Conservation (phyloP, 2,329 filamentous ascomycete species). For the Kalmusia sp. region DNA sequence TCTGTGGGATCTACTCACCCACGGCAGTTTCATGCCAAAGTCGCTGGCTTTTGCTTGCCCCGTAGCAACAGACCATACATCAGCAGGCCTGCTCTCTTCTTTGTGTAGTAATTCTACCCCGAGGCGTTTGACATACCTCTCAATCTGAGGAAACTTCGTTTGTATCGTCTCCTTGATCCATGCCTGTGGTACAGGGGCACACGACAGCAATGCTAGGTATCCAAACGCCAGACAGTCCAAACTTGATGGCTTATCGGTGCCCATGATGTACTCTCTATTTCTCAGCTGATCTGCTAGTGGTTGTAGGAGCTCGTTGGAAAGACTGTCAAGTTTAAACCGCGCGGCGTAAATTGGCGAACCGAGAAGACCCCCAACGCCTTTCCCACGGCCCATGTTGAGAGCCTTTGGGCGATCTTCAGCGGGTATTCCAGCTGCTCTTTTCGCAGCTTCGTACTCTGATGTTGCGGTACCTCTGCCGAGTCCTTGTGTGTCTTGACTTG, state of each 20-base stretch:
- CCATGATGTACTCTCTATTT: slow-evolving; percentile 63
- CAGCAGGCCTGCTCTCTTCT: slow-evolving; percentile 26
- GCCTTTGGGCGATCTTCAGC: slow-evolving; percentile 38
- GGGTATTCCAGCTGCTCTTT: slow-evolving; percentile 45
- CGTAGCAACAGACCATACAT: slow-evolving; percentile 38
- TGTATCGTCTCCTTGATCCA: slow-evolving; percentile 68
- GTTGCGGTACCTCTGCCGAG: slow-evolving; percentile 38
- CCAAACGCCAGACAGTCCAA: slow-evolving; percentile 83
- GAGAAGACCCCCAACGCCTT: slow-evolving; percentile 68
- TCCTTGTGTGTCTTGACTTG: slow-evolving; percentile 42
- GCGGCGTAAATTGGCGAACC: slow-evolving; percentile 72
- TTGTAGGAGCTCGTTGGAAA: slow-evolving; percentile 73
- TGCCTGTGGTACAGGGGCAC: slow-evolving; percentile 65
- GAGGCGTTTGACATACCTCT: slow-evolving; percentile 47
- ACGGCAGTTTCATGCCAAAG: slow-evolving; percentile 27
- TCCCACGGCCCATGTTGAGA: slow-evolving; percentile 62
- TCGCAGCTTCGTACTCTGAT: slow-evolving; percentile 46
- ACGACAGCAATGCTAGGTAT: slow-evolving; percentile 77
- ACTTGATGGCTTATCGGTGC: slow-evolving; percentile 60
- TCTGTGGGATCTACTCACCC: slow-evolving; percentile 15
- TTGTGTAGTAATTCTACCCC: slow-evolving; percentile 33
- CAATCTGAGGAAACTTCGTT: slow-evolving; percentile 53
- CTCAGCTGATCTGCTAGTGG: slow-evolving; percentile 71
- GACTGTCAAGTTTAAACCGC: slow-evolving; percentile 76
- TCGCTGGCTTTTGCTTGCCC: slow-evolving; percentile 13